Evolutionary conservation across 2,329 filamentous ascomycete species (phyloP).

Genomic region (Pseudogymnoascus pannorum): DNA sequence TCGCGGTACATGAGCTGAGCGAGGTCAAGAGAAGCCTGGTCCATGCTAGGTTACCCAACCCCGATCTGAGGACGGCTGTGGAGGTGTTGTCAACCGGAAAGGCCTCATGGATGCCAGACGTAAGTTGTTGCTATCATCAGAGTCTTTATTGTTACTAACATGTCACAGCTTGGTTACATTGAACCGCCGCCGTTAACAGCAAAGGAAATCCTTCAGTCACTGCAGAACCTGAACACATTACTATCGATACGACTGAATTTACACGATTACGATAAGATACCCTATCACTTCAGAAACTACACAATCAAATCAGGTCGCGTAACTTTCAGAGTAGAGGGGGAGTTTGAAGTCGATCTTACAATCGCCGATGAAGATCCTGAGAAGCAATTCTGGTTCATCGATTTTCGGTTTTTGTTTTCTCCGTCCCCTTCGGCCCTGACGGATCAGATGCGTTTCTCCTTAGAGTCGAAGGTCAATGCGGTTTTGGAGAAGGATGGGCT

Average conservation of each 20-base stretch:
- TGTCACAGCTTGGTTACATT: conserved; percentile 63
- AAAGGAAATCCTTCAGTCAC: conserved; percentile 63
- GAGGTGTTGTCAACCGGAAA: conserved; percentile 75
- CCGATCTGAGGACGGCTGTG: conserved; percentile 83
- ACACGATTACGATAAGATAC: conserved; percentile 70
- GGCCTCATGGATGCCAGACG: conserved; percentile 71
- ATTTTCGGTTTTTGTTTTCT: conserved; percentile 75
- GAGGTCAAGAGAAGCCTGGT: conserved; percentile 67
- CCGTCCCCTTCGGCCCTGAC: conserved; percentile 58
- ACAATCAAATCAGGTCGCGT: conserved; percentile 77
- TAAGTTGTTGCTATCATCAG: conserved; percentile 34
- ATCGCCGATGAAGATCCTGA: conserved; percentile 78
- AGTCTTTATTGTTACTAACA: conserved; percentile 15
- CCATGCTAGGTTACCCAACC: conserved; percentile 72
- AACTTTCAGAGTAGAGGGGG: conserved; percentile 73
- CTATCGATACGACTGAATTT: conserved; percentile 78
- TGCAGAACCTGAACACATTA: conserved; percentile 76
- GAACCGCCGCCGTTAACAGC: conserved; percentile 63
- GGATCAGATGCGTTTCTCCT: conserved; percentile 52
- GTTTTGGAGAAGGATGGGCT: conserved; percentile 64
- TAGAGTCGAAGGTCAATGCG: conserved; percentile 68
- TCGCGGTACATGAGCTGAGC: conserved; percentile 55
- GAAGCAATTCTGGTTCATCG: conserved; percentile 89
- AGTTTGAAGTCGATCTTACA: conserved; percentile 90
- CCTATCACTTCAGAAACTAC: conserved; percentile 70